Evolutionary conservation across 345 rosid species (phyloP).

Genomic region (Lepidium aucheri): DNA sequence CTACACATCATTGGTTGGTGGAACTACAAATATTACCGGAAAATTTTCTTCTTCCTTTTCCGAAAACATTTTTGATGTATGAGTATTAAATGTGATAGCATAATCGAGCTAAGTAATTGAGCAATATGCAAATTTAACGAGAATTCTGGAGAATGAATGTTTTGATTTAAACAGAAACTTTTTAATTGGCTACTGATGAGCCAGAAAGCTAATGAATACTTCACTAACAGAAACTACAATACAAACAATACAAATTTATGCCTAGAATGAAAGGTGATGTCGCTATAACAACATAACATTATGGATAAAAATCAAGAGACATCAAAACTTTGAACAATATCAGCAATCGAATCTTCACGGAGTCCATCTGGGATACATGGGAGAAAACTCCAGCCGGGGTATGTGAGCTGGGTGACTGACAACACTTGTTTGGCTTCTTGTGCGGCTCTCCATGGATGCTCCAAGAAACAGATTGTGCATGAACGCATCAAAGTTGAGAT

Average conservation of each 20-base stretch:
- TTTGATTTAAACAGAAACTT: not conserved
- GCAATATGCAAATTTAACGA: not conserved
- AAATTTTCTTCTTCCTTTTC: conserved; percentile 6
- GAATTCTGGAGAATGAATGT: not conserved
- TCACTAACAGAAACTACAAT: conserved; percentile 11
- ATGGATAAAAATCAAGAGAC: conserved; percentile 13
- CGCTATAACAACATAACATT: conserved; percentile 5
- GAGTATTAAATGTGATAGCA: not conserved
- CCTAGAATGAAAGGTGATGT: conserved; percentile 15
- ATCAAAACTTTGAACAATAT: conserved; percentile 19
- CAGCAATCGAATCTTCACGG: conserved; percentile 15
- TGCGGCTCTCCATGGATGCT: not conserved
- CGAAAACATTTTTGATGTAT: not conserved
- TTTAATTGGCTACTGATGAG: not conserved
- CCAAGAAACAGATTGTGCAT: conserved; percentile 3
- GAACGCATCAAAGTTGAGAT: conserved; percentile 25
- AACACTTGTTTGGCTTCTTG: not conserved
- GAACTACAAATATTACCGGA: not conserved
- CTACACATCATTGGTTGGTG: not conserved
- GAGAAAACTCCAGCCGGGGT: not conserved
- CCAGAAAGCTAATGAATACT: not conserved
- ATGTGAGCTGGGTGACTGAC: not conserved
- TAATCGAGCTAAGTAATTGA: not conserved
- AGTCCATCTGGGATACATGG: conserved; percentile 15
- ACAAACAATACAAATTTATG: conserved; percentile 10